Evolutionary conservation across 495 filamentous ascomycete species (phyloP).

Genomic region (Aspergillus leporis): DNA sequence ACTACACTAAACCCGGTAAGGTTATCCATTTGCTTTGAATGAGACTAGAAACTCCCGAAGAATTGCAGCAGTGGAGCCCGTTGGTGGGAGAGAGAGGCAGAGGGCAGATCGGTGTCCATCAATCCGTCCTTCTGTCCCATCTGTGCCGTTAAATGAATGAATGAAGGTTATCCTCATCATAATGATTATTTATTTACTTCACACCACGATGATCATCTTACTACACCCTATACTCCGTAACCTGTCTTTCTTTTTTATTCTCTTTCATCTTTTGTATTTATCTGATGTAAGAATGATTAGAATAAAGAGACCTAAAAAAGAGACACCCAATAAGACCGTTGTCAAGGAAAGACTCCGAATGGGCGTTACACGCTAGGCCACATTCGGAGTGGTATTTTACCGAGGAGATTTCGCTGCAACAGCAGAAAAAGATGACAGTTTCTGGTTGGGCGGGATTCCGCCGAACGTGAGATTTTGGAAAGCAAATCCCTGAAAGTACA

Average conservation of each 20-base stretch:
- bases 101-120: not conserved
- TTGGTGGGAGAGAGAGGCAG: slow-evolving; percentile 14
- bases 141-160: too few species aligned
- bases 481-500: not conserved
- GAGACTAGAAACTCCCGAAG: slow-evolving; percentile 27
- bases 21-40: not conserved
- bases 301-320: too few species aligned
- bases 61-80: slow-evolving; percentile 22
- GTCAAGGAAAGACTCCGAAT: not conserved
- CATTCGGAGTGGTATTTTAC: slow-evolving; percentile 12
- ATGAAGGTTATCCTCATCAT: too few species aligned
- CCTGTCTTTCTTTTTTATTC: too few species aligned
- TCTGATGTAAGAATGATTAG: too few species aligned
- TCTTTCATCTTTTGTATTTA: too few species aligned
- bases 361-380: slow-evolving; percentile 1
- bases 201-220: too few species aligned
- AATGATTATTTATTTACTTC: too few species aligned
- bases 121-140: too few species aligned
- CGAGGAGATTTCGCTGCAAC: slow-evolving; percentile 6
- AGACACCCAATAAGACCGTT: too few species aligned
- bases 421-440: not conserved
- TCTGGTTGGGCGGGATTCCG: slow-evolving; percentile 5
- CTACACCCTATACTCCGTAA: too few species aligned
- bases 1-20: not conserved
- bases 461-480: not conserved